Conservation (phyloP, 1,284 basidiomycete genomes). For the Malassezia slooffiae region DNA sequence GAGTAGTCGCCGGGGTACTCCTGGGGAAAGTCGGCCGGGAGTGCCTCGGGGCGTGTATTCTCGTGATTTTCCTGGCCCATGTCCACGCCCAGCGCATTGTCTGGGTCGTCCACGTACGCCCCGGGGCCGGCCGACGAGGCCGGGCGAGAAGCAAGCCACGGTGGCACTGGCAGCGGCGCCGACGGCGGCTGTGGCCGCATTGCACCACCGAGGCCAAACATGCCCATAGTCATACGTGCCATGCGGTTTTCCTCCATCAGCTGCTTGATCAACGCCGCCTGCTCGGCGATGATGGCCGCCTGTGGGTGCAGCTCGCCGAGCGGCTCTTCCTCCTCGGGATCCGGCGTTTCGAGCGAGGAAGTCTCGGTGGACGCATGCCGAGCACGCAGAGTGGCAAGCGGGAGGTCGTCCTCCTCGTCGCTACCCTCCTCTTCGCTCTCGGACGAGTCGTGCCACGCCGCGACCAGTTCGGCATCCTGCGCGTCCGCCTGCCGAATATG, state of each 20-base stretch:
- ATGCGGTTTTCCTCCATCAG: slow-evolving; percentile 30
- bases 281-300: slow-evolving; percentile 43
- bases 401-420: slow-evolving; percentile 22
- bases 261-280: slow-evolving; percentile 35
- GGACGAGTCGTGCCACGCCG: slow-evolving; percentile 8
- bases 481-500: neutral
- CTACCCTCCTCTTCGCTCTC: slow-evolving; percentile 3
- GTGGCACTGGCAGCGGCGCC: slow-evolving; percentile 4
- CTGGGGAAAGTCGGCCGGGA: too few relatives aligned
- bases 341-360: neutral
- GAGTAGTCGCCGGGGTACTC: too few relatives aligned
- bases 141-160: too few relatives aligned
- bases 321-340: slow-evolving; percentile 23
- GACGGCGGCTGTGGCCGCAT: too few relatives aligned
- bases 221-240: slow-evolving; percentile 14
- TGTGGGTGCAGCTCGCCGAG: slow-evolving; percentile 36
- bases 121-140: too few relatives aligned
- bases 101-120: too few relatives aligned
- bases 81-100: too few relatives aligned
- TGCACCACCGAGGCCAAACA: slow-evolving; percentile 2
- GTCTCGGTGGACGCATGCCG: neutral
- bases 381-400: slow-evolving; percentile 1
- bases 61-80: too few relatives aligned
- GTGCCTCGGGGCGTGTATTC: too few relatives aligned
- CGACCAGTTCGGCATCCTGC: neutral